Conservation (phyloP, 352 stramenopile species). For the Phytophthora pseudosyringae region DNA sequence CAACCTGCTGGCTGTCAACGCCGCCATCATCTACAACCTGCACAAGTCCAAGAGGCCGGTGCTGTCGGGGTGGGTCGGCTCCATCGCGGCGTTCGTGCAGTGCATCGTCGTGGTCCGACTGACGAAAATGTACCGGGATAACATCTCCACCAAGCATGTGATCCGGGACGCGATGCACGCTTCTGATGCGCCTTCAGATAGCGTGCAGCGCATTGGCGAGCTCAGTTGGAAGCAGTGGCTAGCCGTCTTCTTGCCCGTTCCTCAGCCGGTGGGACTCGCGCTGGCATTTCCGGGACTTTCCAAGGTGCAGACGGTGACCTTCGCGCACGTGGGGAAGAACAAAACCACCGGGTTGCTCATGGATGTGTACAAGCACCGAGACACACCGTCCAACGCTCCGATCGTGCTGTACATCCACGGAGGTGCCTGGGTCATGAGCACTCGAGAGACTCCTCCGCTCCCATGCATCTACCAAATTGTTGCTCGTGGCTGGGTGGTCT, state of each 20-base stretch:
- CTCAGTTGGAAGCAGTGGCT: conserved; percentile 61
- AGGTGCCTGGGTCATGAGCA: conserved; percentile 78
- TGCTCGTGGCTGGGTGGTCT: conserved; percentile 69
- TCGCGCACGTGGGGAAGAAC: conserved; percentile 68
- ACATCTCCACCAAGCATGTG: conserved; percentile 49
- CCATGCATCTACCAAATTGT: conserved; percentile 71
- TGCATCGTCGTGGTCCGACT: conserved; percentile 56
- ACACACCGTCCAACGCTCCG: conserved; percentile 60
- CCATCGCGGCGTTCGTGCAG: conserved; percentile 53
- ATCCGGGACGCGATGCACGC: conserved; percentile 50
- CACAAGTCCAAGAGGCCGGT: conserved; percentile 49
- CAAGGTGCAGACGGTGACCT: conserved; percentile 63
- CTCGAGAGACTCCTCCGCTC: conserved; percentile 48
- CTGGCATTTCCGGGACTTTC: conserved; percentile 59
- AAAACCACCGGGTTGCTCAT: conserved; percentile 66
- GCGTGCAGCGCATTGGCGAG: conserved; percentile 48
- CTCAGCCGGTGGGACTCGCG: conserved; percentile 55
- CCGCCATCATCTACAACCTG: conserved; percentile 48
- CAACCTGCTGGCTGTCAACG: conserved; percentile 59
- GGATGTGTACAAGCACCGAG: conserved; percentile 74
- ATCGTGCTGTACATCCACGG: conserved; percentile 83
- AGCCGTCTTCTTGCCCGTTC: conserved; percentile 62
- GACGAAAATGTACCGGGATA: conserved; percentile 47
- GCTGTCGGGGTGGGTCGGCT: conserved; percentile 55
- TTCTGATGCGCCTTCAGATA: conserved; percentile 40